These are phyloP conservation scores for Colletotrichum costaricense DNA, from an alignment of 2,329 filamentous ascomycete genomes.

Conservation along the genomic window DNA sequence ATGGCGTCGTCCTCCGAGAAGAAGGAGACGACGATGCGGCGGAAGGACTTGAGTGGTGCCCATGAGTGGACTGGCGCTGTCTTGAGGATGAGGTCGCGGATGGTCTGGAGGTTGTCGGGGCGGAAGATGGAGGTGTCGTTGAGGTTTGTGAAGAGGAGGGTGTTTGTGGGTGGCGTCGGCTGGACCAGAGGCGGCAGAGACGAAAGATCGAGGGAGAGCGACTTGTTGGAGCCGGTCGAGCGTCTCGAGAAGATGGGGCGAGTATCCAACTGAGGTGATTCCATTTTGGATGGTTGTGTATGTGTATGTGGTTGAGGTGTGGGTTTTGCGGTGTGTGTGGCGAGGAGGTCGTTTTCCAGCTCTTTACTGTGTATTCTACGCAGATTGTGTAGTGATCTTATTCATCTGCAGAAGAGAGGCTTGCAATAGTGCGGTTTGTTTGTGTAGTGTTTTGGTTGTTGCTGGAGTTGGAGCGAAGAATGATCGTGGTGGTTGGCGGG, in stretches of 20 bases:
- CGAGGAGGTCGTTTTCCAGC: not conserved
- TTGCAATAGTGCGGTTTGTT: slow-evolving; percentile 9
- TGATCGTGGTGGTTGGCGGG: slow-evolving; percentile 5
- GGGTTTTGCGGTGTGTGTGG: not conserved
- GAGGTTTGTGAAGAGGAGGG: slow-evolving; percentile 86
- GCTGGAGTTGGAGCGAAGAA: not conserved
- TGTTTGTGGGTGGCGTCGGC: slow-evolving; percentile 84
- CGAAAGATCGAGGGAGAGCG: slow-evolving; percentile 79
- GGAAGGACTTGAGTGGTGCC: slow-evolving; percentile 84
- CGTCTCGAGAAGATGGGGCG: slow-evolving; percentile 47
- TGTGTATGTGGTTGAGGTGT: slow-evolving; percentile 17
- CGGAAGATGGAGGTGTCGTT: slow-evolving; percentile 79
- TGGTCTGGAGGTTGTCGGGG: slow-evolving; percentile 77
- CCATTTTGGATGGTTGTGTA: slow-evolving; percentile 43
- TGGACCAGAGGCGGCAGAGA: slow-evolving; percentile 75
- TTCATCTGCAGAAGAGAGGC: slow-evolving; percentile 1
- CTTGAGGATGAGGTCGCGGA: slow-evolving; percentile 76
- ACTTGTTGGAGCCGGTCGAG: slow-evolving; percentile 57
- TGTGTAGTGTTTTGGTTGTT: slow-evolving; percentile 29
- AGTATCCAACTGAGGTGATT: slow-evolving; percentile 43
- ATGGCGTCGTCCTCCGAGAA: slow-evolving; percentile 76
- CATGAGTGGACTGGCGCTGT: slow-evolving; percentile 82
- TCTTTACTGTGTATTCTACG: not conserved
- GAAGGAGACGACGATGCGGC: slow-evolving; percentile 85
- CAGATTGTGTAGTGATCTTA: not conserved